A percentile compares a stretch with the other conserved stretches of the same genome.
These are phyloP conservation scores for Pseudogymnoascus sp. DNA, from an alignment of 2,329 filamentous ascomycete genomes.

Conservation along the genomic window DNA sequence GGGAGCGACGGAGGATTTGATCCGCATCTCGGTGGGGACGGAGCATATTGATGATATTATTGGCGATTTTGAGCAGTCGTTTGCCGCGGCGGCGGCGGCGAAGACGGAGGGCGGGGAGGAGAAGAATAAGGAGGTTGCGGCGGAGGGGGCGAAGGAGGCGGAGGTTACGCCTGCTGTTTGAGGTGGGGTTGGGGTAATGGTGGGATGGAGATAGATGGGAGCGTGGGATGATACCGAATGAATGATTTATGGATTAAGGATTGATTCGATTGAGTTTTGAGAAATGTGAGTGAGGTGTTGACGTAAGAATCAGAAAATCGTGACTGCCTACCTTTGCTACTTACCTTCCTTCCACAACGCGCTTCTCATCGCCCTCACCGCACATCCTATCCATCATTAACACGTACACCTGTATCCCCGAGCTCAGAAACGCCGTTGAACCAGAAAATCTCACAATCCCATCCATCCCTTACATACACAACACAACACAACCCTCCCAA, in stretches of 20 bases:
- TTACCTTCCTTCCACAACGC: not conserved
- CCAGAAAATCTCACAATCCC: not conserved
- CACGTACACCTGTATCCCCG: not conserved
- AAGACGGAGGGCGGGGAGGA: constrained; percentile 22
- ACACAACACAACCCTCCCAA: not conserved
- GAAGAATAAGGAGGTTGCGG: constrained; percentile 15
- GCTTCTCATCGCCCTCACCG: not conserved
- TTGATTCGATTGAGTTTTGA: not conserved
- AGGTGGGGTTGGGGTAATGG: not conserved
- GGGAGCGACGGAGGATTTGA: constrained; percentile 82
- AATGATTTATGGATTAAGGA: not conserved
- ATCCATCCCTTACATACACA: not conserved
- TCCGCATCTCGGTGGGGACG: constrained; percentile 89
- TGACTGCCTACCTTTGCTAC: not conserved
- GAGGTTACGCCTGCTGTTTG: not conserved
- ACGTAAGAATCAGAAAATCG: not conserved
- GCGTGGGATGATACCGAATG: not conserved
- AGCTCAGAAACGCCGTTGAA: not conserved
- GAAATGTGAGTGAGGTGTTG: not conserved
- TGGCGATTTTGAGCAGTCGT: constrained; percentile 87
- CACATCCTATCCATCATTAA: not conserved
- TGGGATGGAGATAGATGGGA: not conserved
- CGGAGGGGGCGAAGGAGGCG: not conserved
- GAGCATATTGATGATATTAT: constrained; percentile 98
- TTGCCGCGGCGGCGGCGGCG: constrained; percentile 50